Base-by-base conservation (phyloP, 2,329 filamentous ascomycete species). In the Colletotrichum orchidophilum region DNA sequence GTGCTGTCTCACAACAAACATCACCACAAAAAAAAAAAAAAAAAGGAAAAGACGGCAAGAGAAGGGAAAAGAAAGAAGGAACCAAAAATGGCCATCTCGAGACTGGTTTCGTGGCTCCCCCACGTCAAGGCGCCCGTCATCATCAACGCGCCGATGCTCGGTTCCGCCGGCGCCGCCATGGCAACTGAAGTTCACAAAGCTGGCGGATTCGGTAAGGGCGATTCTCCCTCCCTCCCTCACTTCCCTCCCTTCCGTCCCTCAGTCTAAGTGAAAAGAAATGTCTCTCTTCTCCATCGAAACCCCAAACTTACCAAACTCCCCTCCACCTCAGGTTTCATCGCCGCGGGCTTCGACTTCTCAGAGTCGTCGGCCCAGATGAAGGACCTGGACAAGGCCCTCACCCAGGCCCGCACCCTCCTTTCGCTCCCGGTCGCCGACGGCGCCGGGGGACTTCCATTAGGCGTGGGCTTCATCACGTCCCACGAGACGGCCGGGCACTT, bases 391-490 rank as follows among this genome's bases (percentile, higher is more conserved):
- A 73, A 73, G 50, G 77, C 81, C 60, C 77, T 83, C 24, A 60
- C 73, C 39, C 76, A 81, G 49, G 75, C 75, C 66, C 75, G 77
- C 8, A 29, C 70, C 13, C 78, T 79, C 29, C 76, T 81, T 18
- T 74, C 75, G 26, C 68, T 74, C 21, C 66, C 68, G n/a, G 31
- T 61, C 5, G 55, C 53, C 27, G 73, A 3, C 73, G 6, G 49
- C 18, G 21, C 39, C 15, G 21, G 8, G 12, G 11, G 79, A 3
- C 78, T 89, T 0, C 87, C 87, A 46, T 80, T 93, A 46, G 89
- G 87, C 70, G 82, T 92, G 3, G 91, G 91, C 65, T 90, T 93
- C 79, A 84, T 93, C 64, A 87, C 89, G 55, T 89, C 88, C 66
- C 80, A 86, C 62, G 78, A 80, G 26, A 81, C 82, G 27, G 75